phyloP scores from a whole-genome alignment of 2,329 filamentous ascomycete genomes.

The Ambrosiella beaveri region DNA sequence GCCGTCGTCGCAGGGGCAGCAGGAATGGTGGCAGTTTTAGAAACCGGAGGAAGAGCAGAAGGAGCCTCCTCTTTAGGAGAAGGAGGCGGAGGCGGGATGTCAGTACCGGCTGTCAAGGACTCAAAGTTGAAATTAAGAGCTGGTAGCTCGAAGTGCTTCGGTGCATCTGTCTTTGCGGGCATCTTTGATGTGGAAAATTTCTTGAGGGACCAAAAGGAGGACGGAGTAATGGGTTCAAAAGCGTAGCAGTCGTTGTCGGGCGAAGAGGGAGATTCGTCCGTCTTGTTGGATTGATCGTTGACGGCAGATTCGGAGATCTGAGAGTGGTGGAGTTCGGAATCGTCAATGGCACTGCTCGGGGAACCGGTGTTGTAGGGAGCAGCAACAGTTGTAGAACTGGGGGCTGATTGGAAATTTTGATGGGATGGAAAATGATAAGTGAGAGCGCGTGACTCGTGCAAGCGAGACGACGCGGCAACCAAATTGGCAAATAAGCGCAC shows the following conservation, averaged over 20 bases:
- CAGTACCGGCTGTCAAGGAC: constrained; percentile 41
- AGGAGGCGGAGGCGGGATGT: constrained; percentile 40
- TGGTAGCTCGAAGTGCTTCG: constrained; percentile 34
- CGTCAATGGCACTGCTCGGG: neutral
- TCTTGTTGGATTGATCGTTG: neutral
- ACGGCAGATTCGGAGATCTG: no score
- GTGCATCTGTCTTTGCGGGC: constrained; percentile 8
- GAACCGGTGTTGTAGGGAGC: neutral
- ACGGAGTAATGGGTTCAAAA: neutral
- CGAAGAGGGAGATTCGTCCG: neutral
- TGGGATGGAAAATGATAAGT: constrained; percentile 3
- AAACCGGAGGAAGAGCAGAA: constrained; percentile 22
- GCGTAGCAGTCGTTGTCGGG: neutral
- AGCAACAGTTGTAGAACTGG: neutral
- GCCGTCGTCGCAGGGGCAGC: neutral
- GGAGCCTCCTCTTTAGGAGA: constrained; percentile 33
- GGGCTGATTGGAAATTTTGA: neutral
- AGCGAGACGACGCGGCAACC: constrained; percentile 9
- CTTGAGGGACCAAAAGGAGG: neutral
- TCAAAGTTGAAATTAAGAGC: constrained; percentile 40
- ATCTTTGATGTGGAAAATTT: constrained; percentile 2
- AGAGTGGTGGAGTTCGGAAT: neutral
- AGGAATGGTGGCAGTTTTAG: constrained; percentile 13
- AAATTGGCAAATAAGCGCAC: constrained; percentile 11
- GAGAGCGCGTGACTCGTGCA: constrained; percentile 10